phyloP scores from a whole-genome alignment of 371 early-diverging fungal genomes.

The Syncephalastrum monosporum region DNA sequence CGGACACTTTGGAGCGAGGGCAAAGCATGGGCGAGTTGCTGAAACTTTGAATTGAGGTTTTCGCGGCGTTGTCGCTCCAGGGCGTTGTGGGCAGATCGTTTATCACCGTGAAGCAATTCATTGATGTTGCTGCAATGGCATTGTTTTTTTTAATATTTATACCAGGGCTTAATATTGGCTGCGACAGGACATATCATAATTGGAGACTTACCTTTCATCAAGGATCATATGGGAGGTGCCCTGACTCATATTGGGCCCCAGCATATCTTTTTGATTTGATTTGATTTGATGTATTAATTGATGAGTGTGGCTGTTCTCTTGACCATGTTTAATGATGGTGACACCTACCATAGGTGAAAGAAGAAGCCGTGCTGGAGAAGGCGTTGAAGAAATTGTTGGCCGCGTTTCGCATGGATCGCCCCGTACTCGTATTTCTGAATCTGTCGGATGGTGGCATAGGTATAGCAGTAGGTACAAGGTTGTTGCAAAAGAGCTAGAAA shows the following conservation, averaged over 20 bases:
- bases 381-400: constrained; percentile 16
- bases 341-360: constrained; percentile 11
- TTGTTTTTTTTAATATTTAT: neutral
- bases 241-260: no score
- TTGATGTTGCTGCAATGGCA: constrained; percentile 7
- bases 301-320: neutral
- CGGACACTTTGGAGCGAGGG: constrained; percentile 71
- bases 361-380: constrained; percentile 8
- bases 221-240: constrained; percentile 19
- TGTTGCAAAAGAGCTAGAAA: neutral
- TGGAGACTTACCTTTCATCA: constrained; percentile 22
- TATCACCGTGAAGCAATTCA: constrained; percentile 41
- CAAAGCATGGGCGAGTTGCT: constrained; percentile 73
- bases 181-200: no score
- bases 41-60: constrained; percentile 72
- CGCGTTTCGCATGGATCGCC: constrained; percentile 29
- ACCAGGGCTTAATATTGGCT: neutral
- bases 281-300: constrained; percentile 1
- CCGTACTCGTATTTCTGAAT: constrained; percentile 32
- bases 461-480: neutral
- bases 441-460: constrained; percentile 31
- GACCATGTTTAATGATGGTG: neutral
- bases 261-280: no score
- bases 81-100: constrained; percentile 77
- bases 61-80: constrained; percentile 80